Evolutionary conservation across 371 early-diverging fungal species (phyloP).

Genomic region (Mortierella sp.): DNA sequence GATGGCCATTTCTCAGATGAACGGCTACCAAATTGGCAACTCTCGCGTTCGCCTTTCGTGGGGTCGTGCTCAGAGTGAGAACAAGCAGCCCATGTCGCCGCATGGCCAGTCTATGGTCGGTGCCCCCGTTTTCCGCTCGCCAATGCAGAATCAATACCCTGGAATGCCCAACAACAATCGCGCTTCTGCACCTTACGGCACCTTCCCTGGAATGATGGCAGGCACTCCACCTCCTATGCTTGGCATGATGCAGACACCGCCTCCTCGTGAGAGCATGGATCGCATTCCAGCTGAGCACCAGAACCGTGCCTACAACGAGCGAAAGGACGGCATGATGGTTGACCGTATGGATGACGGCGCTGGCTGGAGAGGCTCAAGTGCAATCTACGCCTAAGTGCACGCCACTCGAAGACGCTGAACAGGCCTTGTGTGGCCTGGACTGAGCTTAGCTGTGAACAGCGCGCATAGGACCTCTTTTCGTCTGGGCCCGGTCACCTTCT

Average conservation of each 20-base stretch:
- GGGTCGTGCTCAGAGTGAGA: conserved; percentile 85
- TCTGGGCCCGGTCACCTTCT: not conserved
- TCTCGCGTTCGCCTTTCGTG: conserved; percentile 91
- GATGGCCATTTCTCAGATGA: conserved; percentile 89
- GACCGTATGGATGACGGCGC: conserved; percentile 59
- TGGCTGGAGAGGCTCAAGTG: conserved; percentile 59
- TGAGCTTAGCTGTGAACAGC: not conserved
- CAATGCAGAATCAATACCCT: conserved; percentile 22
- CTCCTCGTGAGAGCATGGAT: conserved; percentile 58
- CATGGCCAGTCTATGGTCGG: conserved; percentile 40
- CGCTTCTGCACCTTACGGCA: conserved; percentile 22
- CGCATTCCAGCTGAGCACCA: conserved; percentile 59
- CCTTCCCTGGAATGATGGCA: conserved; percentile 24
- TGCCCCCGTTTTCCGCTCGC: conserved; percentile 30
- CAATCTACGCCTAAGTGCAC: conserved; percentile 57
- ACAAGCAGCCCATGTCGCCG: conserved; percentile 48
- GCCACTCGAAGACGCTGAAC: not conserved
- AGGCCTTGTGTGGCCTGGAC: not conserved
- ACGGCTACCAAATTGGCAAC: conserved; percentile 84
- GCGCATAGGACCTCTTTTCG: not conserved
- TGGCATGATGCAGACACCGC: conserved; percentile 47
- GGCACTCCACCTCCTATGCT: conserved; percentile 27
- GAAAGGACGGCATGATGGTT: conserved; percentile 57
- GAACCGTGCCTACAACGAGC: conserved; percentile 58
- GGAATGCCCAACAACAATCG: conserved; percentile 11